These are phyloP conservation scores for Rhododendron ferrugineum DNA, from an alignment of 148 eudicot genomes.

Conservation along the genomic window DNA sequence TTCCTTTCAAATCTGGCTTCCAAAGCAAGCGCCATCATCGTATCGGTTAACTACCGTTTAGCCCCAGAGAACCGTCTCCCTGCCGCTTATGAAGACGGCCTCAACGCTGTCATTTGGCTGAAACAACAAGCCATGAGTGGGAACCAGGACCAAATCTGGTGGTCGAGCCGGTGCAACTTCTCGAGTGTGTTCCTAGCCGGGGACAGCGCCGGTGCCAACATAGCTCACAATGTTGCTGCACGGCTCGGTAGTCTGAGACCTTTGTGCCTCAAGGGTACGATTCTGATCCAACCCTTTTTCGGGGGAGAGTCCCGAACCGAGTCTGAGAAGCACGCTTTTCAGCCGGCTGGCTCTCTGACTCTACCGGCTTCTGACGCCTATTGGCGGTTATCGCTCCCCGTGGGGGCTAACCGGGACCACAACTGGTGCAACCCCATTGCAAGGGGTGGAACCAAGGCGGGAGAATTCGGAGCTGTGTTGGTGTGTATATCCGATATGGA, in stretches of 20 bases:
- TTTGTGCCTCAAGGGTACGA: slow-evolving; percentile 24
- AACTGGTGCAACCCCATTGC: slow-evolving; percentile 62
- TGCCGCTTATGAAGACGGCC: slow-evolving; percentile 53
- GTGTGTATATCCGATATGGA: slow-evolving; percentile 64
- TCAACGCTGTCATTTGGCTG: slow-evolving; percentile 38
- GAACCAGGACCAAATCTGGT: slow-evolving; percentile 13
- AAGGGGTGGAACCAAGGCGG: slow-evolving; percentile 11
- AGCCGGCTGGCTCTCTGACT: slow-evolving; percentile 23
- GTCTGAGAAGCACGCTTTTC: slow-evolving; percentile 32
- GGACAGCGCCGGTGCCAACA: slow-evolving; percentile 69
- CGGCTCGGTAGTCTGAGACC: slow-evolving; percentile 16
- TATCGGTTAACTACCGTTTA: slow-evolving; percentile 47
- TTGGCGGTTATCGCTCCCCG: slow-evolving; percentile 55
- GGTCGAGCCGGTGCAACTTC: slow-evolving; percentile 41
- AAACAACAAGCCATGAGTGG: slow-evolving; percentile 20
- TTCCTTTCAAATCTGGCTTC: slow-evolving; percentile 36
- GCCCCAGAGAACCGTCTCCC: slow-evolving; percentile 65
- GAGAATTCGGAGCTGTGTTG: slow-evolving; percentile 21
- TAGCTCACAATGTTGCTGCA: slow-evolving; percentile 53
- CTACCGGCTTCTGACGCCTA: slow-evolving; percentile 35
- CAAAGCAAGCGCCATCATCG: slow-evolving; percentile 23
- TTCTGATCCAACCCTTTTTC: slow-evolving; percentile 56
- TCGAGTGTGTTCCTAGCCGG: slow-evolving; percentile 43
- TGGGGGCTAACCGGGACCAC: slow-evolving; percentile 47
- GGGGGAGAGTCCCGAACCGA: slow-evolving; percentile 47